Evolutionary conservation across 257 asterid species (phyloP), one percentile per base, ranked within the genome.

Genomic region (Avicennia marina): DNA sequence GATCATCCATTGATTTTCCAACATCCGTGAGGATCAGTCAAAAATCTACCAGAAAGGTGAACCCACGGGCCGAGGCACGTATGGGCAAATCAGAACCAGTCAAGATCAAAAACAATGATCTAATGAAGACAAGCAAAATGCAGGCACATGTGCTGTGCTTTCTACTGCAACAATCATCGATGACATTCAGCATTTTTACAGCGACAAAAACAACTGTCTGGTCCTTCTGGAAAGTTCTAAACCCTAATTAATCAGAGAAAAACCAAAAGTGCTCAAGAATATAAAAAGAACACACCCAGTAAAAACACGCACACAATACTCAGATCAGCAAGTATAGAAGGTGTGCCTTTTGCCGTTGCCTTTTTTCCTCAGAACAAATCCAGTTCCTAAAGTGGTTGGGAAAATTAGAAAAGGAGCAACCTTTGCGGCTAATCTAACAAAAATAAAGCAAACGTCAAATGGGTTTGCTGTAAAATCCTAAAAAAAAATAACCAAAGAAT

Each of bases 61-160:
- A 55, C 66, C 41, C 42, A 63, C 40, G 32, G 42, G 71, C 76
- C 60, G 82, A 69, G 53, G 74, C 42, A 62, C 56, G 76, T 49
- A 72, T 32, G 53, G 60, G 60, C 9, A 53, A 72, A 58, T 58
- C 58, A 62, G 42, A 60, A 72, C 59, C 57, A 54, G 65, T 67
- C 59, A 68, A 72, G 71, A 71, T 66, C 32, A 65, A 55, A 47
- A 56, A 42, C 24, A 55, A 56, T 58, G 56, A 51, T 53, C 25
- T 21, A 49, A 61, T 56, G 53, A 66, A 62, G 72, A 67, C 80
- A 39, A 62, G 48, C 67, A 68, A 63, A 53, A 40, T 58, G 67
- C 69, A 63, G 52, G 54, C 51, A 55, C 80, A 85, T 78, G 89
- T 79, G 83, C 73, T 56, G 39, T 62, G 79, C 70, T 74, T 65